A percentile compares a stretch with the other conserved stretches of the same genome.
Evolutionary conservation across 768 basidiomycete species (phyloP).

Genomic region (Ramaria sp.): DNA sequence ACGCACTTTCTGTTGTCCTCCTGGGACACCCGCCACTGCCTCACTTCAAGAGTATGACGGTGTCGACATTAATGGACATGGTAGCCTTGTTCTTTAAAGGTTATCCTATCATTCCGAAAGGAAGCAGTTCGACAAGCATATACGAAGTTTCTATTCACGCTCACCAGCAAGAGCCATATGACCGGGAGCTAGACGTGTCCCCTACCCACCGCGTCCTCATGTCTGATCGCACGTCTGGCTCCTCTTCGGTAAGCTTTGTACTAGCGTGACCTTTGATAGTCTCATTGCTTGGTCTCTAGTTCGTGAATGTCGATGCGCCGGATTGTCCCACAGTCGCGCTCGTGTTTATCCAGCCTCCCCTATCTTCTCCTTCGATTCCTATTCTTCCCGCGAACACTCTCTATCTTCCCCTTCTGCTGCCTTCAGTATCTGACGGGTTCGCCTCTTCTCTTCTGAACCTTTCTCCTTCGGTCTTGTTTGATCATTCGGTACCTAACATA

Average conservation of each 20-base stretch:
- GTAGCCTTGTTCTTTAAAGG: not conserved
- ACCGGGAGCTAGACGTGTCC: not conserved
- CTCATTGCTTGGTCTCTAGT: not conserved
- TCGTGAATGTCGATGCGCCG: not conserved
- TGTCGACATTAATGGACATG: not conserved
- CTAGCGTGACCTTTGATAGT: not conserved
- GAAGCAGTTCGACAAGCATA: not conserved
- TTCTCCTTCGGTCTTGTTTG: constrained; percentile 8
- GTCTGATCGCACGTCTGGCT: constrained; percentile 4
- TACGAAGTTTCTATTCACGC: not conserved
- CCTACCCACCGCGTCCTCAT: constrained; percentile 1
- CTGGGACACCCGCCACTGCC: not conserved
- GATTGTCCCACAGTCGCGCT: constrained; percentile 4
- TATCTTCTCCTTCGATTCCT: not conserved
- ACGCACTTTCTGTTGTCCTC: not conserved
- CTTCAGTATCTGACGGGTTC: constrained; percentile 1
- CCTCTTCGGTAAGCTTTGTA: not conserved
- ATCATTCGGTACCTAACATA: not conserved
- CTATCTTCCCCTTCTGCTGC: constrained; percentile 4
- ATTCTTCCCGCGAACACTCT: not conserved
- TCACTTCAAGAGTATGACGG: not conserved
- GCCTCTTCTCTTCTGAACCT: constrained; percentile 7
- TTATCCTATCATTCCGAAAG: not conserved
- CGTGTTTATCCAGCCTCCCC: constrained; percentile 5
- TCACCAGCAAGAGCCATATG: not conserved